Evolutionary conservation across 164 flowering plant species (phyloP).

Genomic region (Euptelea pleiosperma): DNA sequence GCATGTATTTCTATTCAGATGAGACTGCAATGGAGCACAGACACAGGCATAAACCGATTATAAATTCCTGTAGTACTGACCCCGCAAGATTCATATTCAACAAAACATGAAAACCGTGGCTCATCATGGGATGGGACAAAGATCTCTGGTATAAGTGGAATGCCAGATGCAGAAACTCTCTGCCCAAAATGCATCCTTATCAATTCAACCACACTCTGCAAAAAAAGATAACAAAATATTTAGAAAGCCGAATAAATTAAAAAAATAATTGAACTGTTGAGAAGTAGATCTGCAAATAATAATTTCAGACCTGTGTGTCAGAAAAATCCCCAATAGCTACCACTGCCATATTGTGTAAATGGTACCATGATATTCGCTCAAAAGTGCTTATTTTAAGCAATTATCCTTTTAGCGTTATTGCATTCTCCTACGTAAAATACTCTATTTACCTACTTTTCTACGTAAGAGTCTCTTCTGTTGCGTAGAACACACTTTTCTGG

Average conservation of each 20-base stretch:
- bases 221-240: slow-evolving; percentile 5
- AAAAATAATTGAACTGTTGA: background rate
- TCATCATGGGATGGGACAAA: slow-evolving; percentile 72
- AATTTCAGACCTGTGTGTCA: slow-evolving; percentile 68
- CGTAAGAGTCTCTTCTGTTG: too few species aligned
- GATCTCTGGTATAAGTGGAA: slow-evolving; percentile 47
- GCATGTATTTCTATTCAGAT: background rate
- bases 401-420: too few species aligned
- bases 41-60: background rate
- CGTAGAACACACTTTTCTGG: too few species aligned
- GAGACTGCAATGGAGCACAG: background rate
- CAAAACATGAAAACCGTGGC: slow-evolving; percentile 86
- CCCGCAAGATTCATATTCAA: slow-evolving; percentile 97
- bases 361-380: too few species aligned
- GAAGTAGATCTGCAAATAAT: slow-evolving; percentile 3
- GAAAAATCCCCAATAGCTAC: slow-evolving; percentile 93
- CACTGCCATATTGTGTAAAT: slow-evolving; percentile 85
- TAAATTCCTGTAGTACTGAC: slow-evolving; percentile 36
- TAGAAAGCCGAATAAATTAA: slow-evolving; percentile 1
- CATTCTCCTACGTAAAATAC: too few species aligned
- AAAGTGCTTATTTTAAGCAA: too few species aligned
- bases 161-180: slow-evolving; percentile 42
- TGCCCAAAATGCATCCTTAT: slow-evolving; percentile 72
- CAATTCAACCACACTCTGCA: slow-evolving; percentile 80
- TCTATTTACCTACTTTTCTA: too few species aligned